Percentiles rank a stretch among this genome's conserved stretches.
Evolutionary conservation across 2,329 filamentous ascomycete genomes (phyloP).

Genomic region (Alternaria longipes): DNA sequence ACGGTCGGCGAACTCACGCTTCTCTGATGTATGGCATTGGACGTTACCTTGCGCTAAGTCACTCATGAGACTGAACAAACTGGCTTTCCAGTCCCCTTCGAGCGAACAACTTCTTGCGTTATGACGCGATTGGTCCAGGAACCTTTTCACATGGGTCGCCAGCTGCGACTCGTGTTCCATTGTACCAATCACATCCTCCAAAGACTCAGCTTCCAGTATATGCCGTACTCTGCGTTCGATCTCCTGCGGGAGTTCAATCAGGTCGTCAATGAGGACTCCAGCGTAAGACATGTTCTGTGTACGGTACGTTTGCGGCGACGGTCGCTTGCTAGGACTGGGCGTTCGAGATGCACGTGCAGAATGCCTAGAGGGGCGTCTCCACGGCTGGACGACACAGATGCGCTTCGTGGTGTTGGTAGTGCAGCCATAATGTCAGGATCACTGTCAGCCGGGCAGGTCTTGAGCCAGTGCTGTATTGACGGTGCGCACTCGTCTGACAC

Average conservation of each 20-base stretch:
- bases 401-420: slow-evolving; percentile 26
- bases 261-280: slow-evolving; percentile 17
- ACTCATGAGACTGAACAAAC: too few relatives aligned
- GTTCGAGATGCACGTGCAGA: slow-evolving; percentile 20
- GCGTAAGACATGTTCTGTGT: slow-evolving; percentile 29
- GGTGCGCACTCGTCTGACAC: slow-evolving; percentile 1
- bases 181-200: slow-evolving; percentile 6
- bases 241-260: slow-evolving; percentile 14
- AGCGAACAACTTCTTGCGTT: too few relatives aligned
- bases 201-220: slow-evolving; percentile 25
- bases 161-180: slow-evolving; percentile 4
- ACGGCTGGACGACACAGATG: slow-evolving; percentile 4
- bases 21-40: too few relatives aligned
- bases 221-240: slow-evolving; percentile 20
- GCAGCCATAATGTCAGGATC: too few relatives aligned
- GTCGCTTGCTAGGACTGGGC: slow-evolving; percentile 30
- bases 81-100: too few relatives aligned
- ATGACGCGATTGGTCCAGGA: too few relatives aligned
- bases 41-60: too few relatives aligned
- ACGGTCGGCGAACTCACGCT: too few relatives aligned
- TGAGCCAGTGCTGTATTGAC: background rate
- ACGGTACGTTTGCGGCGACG: slow-evolving; percentile 29
- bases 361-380: slow-evolving; percentile 5
- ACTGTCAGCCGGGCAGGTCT: slow-evolving; percentile 13
- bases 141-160: slow-evolving; percentile 7